Evolutionary conservation across 1,284 basidiomycete genomes (phyloP), one percentile per base, ranked within the genome.

Genomic region (Marasmius tenuissimus): DNA sequence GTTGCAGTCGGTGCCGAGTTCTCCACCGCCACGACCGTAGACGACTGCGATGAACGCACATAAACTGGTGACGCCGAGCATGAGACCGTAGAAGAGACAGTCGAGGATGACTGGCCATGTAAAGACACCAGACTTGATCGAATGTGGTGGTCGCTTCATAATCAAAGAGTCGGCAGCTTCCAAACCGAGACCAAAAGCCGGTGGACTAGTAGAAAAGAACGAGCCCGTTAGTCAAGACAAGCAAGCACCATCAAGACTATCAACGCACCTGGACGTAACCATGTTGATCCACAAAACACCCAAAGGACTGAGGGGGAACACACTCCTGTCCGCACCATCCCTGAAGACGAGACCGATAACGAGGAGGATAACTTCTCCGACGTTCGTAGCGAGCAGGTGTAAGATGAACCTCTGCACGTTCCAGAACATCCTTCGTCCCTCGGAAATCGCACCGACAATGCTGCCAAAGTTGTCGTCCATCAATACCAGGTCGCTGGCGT

Each of bases 381-480:
- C 76, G 67, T 90, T 89, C 53, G 81, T 82, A 0, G 83, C 78
- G 27, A 85, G 76, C 20, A 86, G 73, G 67, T 84, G 82, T 27
- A 80, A 66, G 56, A 81, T 72, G 64, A 82, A 80, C 33, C 76
- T 71, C 64, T 80, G 77, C 58, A 81, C 80, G 64, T 82, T 81
- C 56, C 74, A 74, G 69, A 80, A 81, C 5, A 78, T 71, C 40
- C 75, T 72, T 14, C 88, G 82, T 27, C 89, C 89, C 69, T 90
- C 87, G 62, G 82, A 77, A 66, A 91, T 83, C 10, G 88, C 89
- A 60, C 84, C 81, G 20, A 83, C 83, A 67, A 91, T 90, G 22
- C 85, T 86, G 47, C 86, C 84, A 71, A 91, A 91, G 75, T 91
- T 63, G 76, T 91, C 87, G 69, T 90, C 86, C 37, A 85, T 83